Evolutionary conservation across 148 eudicot genomes (phyloP), one percentile per base, ranked within the genome.

Genomic region (Arctostaphylos glauca): DNA sequence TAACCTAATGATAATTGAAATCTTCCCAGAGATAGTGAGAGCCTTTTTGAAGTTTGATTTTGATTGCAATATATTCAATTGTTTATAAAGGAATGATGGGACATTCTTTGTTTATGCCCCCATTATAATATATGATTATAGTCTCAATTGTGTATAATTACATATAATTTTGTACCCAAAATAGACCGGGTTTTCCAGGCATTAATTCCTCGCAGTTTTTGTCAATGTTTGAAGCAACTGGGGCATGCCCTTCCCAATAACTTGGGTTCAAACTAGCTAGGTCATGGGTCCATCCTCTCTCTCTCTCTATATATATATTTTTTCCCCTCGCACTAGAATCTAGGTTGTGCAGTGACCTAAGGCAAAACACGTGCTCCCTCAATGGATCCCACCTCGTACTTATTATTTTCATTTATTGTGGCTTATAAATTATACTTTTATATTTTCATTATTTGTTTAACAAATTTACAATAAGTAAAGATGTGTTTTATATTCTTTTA

Each of bases 201-300:
- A 12, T 5, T 50, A 5, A 5, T 9, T 9, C 72, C 44, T 67
- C 72, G 72, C 18, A 67, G 3, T 25, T 67, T 67, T 67, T 67
- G 43, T 62, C 72, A 31, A 67, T 31, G 3, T 67, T 31, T 43
- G 72, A 67, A 67, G 46, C 43, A 31, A 23, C 31, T 31, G 12
- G 46, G 46, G 72, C 46, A 67, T 67, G 72, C 5, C 72, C 72
- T 31, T 67, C 72, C 46, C 46, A 67, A 67, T 67, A 44, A 67
- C 44, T 67, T 67, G 41, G 72, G 41, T 67, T 25, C 72, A 12
- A 67, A 67, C 72, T 25, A 10, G 72, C 72, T 25, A 10, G 72
- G 72, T 31, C 9, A 67, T 25, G 44, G 46, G 43, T 15, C 72
- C 72, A 31, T 67, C 38, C 38, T 31, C 38, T 0, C 38, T 31